A percentile compares a stretch with the other conserved stretches of the same genome.
These are phyloP conservation scores for Debaryomyces singareniensis DNA, from an alignment of 1,139 yeast genomes.

Conservation along the genomic window DNA sequence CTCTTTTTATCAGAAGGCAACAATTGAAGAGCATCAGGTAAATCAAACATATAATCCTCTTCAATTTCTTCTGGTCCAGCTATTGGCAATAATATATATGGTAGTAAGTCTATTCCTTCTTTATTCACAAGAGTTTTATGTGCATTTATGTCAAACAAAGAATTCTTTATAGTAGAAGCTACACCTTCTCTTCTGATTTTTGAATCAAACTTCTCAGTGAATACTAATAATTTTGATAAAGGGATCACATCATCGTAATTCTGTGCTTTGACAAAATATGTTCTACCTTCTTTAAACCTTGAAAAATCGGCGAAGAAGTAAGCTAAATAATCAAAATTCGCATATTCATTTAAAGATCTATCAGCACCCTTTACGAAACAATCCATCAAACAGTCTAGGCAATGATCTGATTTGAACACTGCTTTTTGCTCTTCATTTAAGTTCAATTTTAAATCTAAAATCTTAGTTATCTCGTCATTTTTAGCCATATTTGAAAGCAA, in stretches of 20 bases:
- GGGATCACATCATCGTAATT: constrained; percentile 76
- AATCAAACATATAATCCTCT: constrained; percentile 74
- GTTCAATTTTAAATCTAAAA: constrained; percentile 45
- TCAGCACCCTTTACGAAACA: constrained; percentile 85
- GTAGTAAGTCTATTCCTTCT: constrained; percentile 65
- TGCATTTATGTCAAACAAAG: constrained; percentile 70
- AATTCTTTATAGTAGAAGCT: constrained; percentile 86
- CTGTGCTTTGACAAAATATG: constrained; percentile 67
- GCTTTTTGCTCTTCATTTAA: constrained; percentile 22
- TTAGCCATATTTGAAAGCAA: constrained; percentile 81
- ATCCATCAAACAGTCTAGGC: constrained; percentile 83
- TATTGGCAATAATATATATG: constrained; percentile 76
- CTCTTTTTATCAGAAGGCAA: constrained; percentile 71
- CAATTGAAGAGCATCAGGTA: constrained; percentile 85
- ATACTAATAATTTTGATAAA: constrained; percentile 69
- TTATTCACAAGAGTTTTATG: constrained; percentile 59
- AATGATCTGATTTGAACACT: constrained; percentile 49
- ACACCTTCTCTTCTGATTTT: constrained; percentile 86
- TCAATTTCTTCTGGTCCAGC: constrained; percentile 80
- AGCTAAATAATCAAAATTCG: constrained; percentile 76
- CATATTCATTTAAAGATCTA: constrained; percentile 61
- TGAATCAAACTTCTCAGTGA: constrained; percentile 75
- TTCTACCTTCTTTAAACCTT: constrained; percentile 62
- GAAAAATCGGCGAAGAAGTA: constrained; percentile 90
- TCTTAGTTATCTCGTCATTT: constrained; percentile 52